Percentiles rank a stretch among this genome's conserved stretches.
phyloP scores from a whole-genome alignment of 2,329 filamentous ascomycete genomes.

The Cercospora janseana region DNA sequence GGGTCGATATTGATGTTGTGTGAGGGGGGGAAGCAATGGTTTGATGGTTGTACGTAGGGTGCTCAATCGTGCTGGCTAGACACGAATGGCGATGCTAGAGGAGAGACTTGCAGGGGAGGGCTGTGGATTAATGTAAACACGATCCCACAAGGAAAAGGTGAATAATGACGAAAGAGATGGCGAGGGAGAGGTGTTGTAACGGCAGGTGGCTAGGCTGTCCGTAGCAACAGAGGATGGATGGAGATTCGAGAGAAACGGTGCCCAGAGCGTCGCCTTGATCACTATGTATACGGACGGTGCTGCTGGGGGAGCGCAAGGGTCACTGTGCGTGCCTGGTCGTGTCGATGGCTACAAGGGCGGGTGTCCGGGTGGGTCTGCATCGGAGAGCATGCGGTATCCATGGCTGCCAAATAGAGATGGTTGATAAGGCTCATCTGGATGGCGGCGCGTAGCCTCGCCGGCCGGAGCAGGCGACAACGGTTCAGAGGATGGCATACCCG shows the following conservation, averaged over 20 bases:
- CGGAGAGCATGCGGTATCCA: constrained; percentile 21
- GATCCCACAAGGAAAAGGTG: constrained; percentile 4
- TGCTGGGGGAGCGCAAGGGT: constrained; percentile 29
- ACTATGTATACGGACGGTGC: constrained; percentile 29
- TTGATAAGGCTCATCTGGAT: constrained; percentile 22
- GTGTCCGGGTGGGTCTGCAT: constrained; percentile 26
- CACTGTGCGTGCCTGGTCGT: constrained; percentile 23
- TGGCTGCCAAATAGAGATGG: constrained; percentile 29
- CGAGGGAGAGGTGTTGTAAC: constrained; percentile 27
- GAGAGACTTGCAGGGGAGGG: constrained; percentile 10
- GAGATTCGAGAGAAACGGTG: constrained; percentile 12
- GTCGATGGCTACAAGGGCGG: constrained; percentile 26
- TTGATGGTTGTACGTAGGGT: constrained; percentile 12
- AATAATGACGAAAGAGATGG: constrained; percentile 17
- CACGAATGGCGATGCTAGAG: constrained; percentile 29
- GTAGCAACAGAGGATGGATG: constrained; percentile 19
- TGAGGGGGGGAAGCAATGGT: constrained; percentile 9
- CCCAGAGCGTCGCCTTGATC: constrained; percentile 15
- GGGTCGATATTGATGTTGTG: constrained; percentile 1
- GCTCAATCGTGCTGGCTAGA: constrained; percentile 37
- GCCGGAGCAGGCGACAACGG: constrained; percentile 22
- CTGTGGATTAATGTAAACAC: constrained; percentile 16
- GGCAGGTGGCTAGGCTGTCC: constrained; percentile 39
- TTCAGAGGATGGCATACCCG: constrained; percentile 21
- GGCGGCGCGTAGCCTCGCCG: constrained; percentile 27